These are phyloP conservation scores for Nitzschia sp. DNA, from an alignment of 108 stramenopile species.

Conservation along the genomic window DNA sequence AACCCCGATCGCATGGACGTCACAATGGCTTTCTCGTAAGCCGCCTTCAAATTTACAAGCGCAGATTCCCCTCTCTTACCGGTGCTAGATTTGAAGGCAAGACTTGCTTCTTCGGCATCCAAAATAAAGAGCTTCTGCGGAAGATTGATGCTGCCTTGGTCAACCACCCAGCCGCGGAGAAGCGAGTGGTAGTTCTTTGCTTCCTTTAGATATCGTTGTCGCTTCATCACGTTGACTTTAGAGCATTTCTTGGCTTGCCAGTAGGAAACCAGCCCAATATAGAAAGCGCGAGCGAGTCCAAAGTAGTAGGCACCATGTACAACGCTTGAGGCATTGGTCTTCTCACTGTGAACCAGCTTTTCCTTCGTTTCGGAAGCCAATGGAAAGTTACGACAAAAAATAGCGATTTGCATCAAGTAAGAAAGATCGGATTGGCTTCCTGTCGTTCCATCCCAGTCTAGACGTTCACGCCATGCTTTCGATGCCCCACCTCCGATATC, in stretches of 20 bases:
- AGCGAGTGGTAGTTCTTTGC: not conserved
- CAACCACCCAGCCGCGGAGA: not conserved
- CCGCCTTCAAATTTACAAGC: not conserved
- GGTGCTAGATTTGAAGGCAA: not conserved
- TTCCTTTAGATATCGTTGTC: not conserved
- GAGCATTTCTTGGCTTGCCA: conserved; percentile 1
- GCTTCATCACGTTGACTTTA: not conserved
- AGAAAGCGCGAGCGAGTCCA: conserved; percentile 5
- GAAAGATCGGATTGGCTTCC: conserved; percentile 7
- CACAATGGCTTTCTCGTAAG: conserved; percentile 10
- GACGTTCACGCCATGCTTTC: not conserved
- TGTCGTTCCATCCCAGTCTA: not conserved
- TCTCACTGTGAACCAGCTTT: not conserved
- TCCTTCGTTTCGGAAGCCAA: conserved; percentile 2
- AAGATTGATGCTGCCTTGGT: not conserved
- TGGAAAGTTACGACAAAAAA: not conserved
- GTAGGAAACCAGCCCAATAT: conserved; percentile 1
- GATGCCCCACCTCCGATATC: conserved; percentile 7
- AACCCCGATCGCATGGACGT: conserved; percentile 1
- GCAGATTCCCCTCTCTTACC: not conserved
- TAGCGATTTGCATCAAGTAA: conserved; percentile 2
- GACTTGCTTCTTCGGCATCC: not conserved
- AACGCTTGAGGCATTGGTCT: not conserved
- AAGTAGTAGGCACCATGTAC: conserved; percentile 5
- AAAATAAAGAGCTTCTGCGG: not conserved